These are phyloP conservation scores for Malus hybrid DNA, from an alignment of 331 rosid genomes.

Conservation along the genomic window DNA sequence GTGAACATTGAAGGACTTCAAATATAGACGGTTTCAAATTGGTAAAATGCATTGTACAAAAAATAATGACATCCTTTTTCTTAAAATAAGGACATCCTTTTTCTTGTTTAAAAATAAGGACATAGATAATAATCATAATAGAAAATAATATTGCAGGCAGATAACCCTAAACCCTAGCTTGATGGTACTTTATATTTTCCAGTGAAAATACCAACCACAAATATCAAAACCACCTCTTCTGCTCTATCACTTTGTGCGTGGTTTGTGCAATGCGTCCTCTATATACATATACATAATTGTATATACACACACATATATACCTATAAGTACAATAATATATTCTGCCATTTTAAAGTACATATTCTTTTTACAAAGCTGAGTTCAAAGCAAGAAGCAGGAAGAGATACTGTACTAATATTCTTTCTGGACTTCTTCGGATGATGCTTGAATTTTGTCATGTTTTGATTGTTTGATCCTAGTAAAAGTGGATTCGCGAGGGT, in stretches of 20 bases:
- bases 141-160: not conserved
- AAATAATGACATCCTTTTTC: too few relatives aligned
- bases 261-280: not conserved
- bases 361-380: not conserved
- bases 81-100: too few relatives aligned
- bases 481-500: conserved; percentile 23
- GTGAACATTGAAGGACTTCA: too few relatives aligned
- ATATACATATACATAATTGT: too few relatives aligned
- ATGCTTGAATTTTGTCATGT: conserved; percentile 26
- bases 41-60: too few relatives aligned
- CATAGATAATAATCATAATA: not conserved
- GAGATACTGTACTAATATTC: not conserved
- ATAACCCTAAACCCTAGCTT: too few relatives aligned
- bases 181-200: too few relatives aligned
- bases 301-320: not conserved
- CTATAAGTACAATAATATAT: not conserved
- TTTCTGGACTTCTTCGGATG: not conserved
- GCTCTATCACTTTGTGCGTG: not conserved
- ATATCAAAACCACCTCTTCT: not conserved
- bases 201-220: conserved; percentile 5
- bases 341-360: not conserved
- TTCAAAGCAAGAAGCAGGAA: not conserved
- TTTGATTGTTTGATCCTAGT: conserved; percentile 19
- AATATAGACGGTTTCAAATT: too few relatives aligned
- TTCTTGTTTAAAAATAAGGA: too few relatives aligned